These are phyloP conservation scores for Dryas octopetala DNA, from an alignment of 306 rosid genomes.

Conservation along the genomic window DNA sequence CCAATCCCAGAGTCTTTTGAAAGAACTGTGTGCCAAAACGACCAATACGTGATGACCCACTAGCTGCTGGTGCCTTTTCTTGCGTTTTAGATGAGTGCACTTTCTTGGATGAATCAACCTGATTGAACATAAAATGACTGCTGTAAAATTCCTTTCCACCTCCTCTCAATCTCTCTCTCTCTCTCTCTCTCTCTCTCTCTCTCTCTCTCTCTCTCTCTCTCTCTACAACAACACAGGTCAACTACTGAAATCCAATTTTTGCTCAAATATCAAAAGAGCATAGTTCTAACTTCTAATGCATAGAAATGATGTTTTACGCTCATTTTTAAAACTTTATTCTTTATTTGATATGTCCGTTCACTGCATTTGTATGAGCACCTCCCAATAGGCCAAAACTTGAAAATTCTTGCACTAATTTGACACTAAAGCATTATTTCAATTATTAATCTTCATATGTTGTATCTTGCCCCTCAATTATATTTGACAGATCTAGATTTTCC, in stretches of 20 bases:
- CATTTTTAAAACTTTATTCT: background rate
- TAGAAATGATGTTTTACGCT: background rate
- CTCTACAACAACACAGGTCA: background rate
- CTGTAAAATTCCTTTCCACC: slow-evolving; percentile 4
- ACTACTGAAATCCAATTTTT: background rate
- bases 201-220: too few species aligned
- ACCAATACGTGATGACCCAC: slow-evolving; percentile 57
- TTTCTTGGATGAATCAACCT: slow-evolving; percentile 44
- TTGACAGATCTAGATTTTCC: background rate
- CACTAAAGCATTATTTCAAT: background rate
- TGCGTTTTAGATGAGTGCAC: slow-evolving; percentile 40
- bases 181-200: too few species aligned
- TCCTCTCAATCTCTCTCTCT: background rate
- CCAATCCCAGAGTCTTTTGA: slow-evolving; percentile 69
- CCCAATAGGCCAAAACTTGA: background rate
- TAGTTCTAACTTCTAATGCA: background rate
- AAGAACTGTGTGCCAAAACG: slow-evolving; percentile 60
- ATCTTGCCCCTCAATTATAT: background rate
- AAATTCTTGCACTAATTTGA: background rate
- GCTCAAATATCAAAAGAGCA: background rate
- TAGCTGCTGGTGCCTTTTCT: slow-evolving; percentile 41
- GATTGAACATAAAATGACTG: slow-evolving; percentile 12
- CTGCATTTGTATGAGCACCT: background rate
- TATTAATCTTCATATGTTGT: slow-evolving; percentile 1
- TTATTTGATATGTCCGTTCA: background rate